Evolutionary conservation across 164 flowering plant genomes (phyloP), one percentile per base, ranked within the genome.

Genomic region (Akebia trifoliata): DNA sequence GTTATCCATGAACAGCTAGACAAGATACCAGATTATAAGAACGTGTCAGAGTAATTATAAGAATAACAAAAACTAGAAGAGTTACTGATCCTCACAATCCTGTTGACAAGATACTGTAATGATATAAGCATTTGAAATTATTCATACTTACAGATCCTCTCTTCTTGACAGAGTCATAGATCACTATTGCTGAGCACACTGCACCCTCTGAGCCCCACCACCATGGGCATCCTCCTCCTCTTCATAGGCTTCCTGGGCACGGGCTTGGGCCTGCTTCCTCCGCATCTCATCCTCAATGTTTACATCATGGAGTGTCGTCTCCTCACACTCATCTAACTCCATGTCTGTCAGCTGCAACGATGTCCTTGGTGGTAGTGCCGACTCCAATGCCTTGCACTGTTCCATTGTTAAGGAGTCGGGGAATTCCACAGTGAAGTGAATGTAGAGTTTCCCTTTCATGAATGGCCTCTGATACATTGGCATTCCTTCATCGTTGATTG

Each of bases 251-350:
- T 86, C 96, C 47, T 77, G 83, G 0, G 85, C 72, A 32, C 66
- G 76, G 6, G 69, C 1, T 57, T 67, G 76, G 6, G 69, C 1
- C 58, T 82, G 83, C 71, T 77, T 88, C 78, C 93, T 72, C 59
- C 86, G 50, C 87, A 74, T 78, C 73, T 88, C 96, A 69, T 88
- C 96, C 51, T 85, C 90, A 6, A 84, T 81, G 77, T 85, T 86
- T 9, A 88, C 93, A 65, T 88, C 87, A 60, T 88, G 82, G 47
- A 88, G 57, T 0, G 90, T 86, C 0, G 96, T 88, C 75, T 88
- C 96, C 74, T 88, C 96, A 46, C 96, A 88, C 63, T 88, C 90
- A 20, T 85, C 96, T 29, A 88, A 37, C 78, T 85, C 90, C 86
- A 76, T 83, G 71, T 85, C 95, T 0, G 81, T 67, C 22, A 83